Evolutionary conservation across 345 rosid genomes (phyloP).

Genomic region (rapeseed (Brassica napus)): DNA sequence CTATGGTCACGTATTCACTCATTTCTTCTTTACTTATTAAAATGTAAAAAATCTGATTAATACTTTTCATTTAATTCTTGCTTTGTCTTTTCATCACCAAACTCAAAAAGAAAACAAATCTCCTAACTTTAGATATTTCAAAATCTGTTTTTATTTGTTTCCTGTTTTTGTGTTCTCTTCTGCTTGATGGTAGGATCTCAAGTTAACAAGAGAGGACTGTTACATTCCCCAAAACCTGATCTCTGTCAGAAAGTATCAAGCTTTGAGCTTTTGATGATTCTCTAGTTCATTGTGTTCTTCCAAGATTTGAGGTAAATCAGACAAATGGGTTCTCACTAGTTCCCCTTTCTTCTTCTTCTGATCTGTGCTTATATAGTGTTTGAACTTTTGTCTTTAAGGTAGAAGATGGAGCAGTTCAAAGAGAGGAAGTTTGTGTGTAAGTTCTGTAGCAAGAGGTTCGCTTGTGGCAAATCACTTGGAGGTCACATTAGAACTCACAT

Average conservation of each 20-base stretch:
- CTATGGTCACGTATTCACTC: conserved; percentile 36
- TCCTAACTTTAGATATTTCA: conserved; percentile 43
- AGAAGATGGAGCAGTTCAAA: conserved; percentile 55
- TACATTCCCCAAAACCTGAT: conserved; percentile 33
- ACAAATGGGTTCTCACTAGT: conserved; percentile 15
- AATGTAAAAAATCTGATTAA: neutral
- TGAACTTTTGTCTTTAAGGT: neutral
- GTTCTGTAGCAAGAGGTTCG: conserved; percentile 69
- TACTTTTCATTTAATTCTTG: neutral
- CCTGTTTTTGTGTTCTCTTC: conserved; percentile 36
- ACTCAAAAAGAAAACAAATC: conserved; percentile 34
- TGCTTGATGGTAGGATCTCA: conserved; percentile 42
- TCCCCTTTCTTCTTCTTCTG: neutral
- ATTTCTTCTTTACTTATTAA: neutral
- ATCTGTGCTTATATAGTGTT: conserved; percentile 15
- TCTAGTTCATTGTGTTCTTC: neutral
- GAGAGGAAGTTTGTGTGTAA: conserved; percentile 71
- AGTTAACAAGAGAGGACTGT: conserved; percentile 36
- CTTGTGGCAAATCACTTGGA: conserved; percentile 86
- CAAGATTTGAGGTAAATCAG: conserved; percentile 21
- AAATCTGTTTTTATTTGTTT: conserved; percentile 41
- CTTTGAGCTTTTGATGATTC: conserved; percentile 37
- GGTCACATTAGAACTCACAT: conserved; percentile 89
- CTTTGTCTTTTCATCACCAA: neutral
- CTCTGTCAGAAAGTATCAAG: conserved; percentile 33